phyloP scores from a whole-genome alignment of 495 filamentous ascomycete genomes.

The Annulohypoxylon bovei region DNA sequence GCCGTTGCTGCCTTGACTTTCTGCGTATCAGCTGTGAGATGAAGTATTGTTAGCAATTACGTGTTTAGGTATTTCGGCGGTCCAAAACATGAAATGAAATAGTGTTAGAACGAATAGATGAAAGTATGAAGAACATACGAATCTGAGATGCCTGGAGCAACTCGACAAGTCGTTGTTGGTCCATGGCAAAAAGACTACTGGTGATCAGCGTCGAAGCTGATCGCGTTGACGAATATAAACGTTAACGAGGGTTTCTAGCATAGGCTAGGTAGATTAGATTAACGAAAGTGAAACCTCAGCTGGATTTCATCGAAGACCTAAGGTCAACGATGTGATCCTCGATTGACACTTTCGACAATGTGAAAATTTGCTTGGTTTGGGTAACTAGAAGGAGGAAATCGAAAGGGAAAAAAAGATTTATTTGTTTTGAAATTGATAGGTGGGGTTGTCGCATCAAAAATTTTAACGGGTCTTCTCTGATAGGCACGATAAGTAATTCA shows the following conservation, averaged over 20 bases:
- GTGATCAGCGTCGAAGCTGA: not conserved
- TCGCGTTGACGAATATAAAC: not conserved
- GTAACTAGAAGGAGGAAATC: slow-evolving; percentile 14
- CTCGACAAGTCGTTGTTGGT: slow-evolving; percentile 76
- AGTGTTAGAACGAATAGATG: not conserved
- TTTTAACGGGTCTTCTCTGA: slow-evolving; percentile 12
- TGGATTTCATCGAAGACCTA: slow-evolving; percentile 36
- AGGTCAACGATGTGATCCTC: slow-evolving; percentile 35
- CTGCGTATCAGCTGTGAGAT: slow-evolving; percentile 72
- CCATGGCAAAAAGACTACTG: slow-evolving; percentile 62
- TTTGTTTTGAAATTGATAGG: slow-evolving; percentile 22
- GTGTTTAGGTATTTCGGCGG: no score
- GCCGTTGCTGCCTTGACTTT: slow-evolving; percentile 90
- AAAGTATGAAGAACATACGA: slow-evolving; percentile 62
- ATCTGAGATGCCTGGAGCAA: slow-evolving; percentile 79
- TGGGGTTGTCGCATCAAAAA: slow-evolving; percentile 32
- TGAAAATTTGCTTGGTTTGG: not conserved
- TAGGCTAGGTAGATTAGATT: not conserved
- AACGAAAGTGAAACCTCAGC: slow-evolving; percentile 1
- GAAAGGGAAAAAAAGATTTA: slow-evolving; percentile 29
- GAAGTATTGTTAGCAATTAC: slow-evolving; percentile 1
- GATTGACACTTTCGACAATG: slow-evolving; percentile 5
- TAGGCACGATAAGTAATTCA: not conserved
- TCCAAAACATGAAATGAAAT: no score
- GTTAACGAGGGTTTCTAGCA: not conserved